Percentiles rank a stretch among this genome's conserved stretches.
Conservation (phyloP, 2,329 filamentous ascomycete species). For the Nectriaceae sp. region DNA sequence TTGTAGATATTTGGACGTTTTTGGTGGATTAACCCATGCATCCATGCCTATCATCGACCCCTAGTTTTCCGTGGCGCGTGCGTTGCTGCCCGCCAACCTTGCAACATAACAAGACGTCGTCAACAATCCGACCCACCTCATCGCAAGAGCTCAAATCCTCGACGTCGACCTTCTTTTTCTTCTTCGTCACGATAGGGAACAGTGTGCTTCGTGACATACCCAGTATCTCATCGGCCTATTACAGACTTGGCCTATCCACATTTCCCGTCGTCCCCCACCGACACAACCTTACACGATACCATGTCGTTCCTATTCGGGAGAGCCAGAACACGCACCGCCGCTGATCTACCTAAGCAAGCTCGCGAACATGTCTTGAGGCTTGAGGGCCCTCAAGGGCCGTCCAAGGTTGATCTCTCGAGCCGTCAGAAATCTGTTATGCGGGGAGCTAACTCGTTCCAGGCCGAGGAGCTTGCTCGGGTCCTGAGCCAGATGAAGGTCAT, state of each 20-base stretch:
- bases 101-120: not conserved
- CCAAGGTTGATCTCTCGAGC: slow-evolving; percentile 43
- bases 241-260: not conserved
- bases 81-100: slow-evolving; percentile 12
- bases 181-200: too few relatives aligned
- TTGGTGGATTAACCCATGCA: too few relatives aligned
- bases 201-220: too few relatives aligned
- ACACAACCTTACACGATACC: slow-evolving; percentile 3
- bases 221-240: not conserved
- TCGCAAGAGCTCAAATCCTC: not conserved
- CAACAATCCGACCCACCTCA: not conserved
- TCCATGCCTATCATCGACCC: too few relatives aligned
- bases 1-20: too few relatives aligned
- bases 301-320: slow-evolving; percentile 62
- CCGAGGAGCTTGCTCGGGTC: slow-evolving; percentile 84
- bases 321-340: slow-evolving; percentile 51
- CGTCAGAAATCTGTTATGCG: not conserved
- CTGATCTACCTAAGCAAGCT: slow-evolving; percentile 58
- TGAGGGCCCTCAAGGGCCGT: slow-evolving; percentile 48
- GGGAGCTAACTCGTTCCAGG: slow-evolving; percentile 47
- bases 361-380: slow-evolving; percentile 55
- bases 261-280: not conserved
- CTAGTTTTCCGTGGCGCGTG: slow-evolving; percentile 10
- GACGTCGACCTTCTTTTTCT: too few relatives aligned
- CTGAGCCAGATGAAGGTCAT: slow-evolving; percentile 90